phyloP scores from a whole-genome alignment of 2,329 filamentous ascomycete species.

The Fusarium sp. region DNA sequence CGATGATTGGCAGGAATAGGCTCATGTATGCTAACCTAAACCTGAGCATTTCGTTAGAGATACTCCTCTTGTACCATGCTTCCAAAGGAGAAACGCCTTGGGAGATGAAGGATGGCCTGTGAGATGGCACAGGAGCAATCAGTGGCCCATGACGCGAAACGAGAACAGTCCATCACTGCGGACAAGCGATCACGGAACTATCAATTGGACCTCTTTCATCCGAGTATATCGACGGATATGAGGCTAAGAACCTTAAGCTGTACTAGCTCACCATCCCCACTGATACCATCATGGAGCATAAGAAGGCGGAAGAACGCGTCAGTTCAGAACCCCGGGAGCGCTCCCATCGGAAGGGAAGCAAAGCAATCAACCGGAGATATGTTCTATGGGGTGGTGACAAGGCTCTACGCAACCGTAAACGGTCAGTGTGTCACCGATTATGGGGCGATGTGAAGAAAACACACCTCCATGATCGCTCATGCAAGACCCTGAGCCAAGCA shows the following conservation, averaged over 20 bases:
- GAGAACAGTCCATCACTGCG: slow-evolving; percentile 15
- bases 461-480: neutral
- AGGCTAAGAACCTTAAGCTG: neutral
- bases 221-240: neutral
- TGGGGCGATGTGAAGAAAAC: slow-evolving; percentile 6
- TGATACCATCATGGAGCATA: slow-evolving; percentile 4
- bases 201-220: slow-evolving; percentile 2
- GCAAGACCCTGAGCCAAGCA: slow-evolving; percentile 5
- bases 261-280: neutral
- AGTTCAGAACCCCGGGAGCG: slow-evolving; percentile 1
- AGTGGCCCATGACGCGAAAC: slow-evolving; percentile 27
- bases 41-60: slow-evolving; percentile 18
- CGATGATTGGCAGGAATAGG: slow-evolving; percentile 16
- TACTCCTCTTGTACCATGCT: slow-evolving; percentile 21
- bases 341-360: slow-evolving; percentile 11
- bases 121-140: slow-evolving; percentile 28
- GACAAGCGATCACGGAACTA: slow-evolving; percentile 27
- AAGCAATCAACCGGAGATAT: slow-evolving; percentile 15
- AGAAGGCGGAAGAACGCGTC: slow-evolving; percentile 10
- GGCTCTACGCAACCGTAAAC: slow-evolving; percentile 18
- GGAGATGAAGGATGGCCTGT: slow-evolving; percentile 36
- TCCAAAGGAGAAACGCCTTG: neutral
- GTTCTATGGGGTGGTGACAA: slow-evolving; percentile 5
- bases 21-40: slow-evolving; percentile 19
- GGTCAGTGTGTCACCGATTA: slow-evolving; percentile 17